Evolutionary conservation across 805 yeast species (phyloP), one percentile per base, ranked within the genome.

Genomic region (Wickerhamomyces queroliae): DNA sequence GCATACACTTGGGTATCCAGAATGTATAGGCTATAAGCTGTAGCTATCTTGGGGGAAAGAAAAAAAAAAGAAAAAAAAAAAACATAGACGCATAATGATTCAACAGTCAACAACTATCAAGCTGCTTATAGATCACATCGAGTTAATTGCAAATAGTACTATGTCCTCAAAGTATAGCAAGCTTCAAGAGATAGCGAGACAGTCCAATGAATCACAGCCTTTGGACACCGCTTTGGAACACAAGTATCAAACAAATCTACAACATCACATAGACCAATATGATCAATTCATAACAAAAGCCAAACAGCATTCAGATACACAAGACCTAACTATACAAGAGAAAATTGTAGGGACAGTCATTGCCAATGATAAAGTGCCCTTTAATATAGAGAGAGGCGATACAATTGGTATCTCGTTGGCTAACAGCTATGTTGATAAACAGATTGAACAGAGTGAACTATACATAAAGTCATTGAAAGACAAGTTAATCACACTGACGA

Each of bases 311-410:
- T 36, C 24, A 17, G 10, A 15, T 12, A n/a, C 17, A n/a, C n/a
- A n/a, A 16, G 3, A 26, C 9, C 11, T 28, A 8, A 16, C 12
- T 4, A 17, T 17, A 13, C 33, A 36, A 22, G 37, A 37, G 12
- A 26, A 30, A 19, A 30, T 41, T n/a, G 40, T 33, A 7, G 53
- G 51, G 1, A 26, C 38, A 2, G 7, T 15, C 17, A 37, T 32
- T 12, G 31, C 55, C 0, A 47, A 46, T 25, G 48, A 48, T 9
- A 40, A 47, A 9, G 17, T 54, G 0, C 51, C 58, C 0, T 41
- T 49, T 18, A 42, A 42, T 13, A 32, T 41, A 12, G 54, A 47
- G 35, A 42, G 58, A 20, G 57, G 52, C 12, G 58, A 54, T 39
- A 39, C 43, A 3, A 46, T 52, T n/a, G 53, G 50, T 22, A 44